phyloP scores from a whole-genome alignment of 139 green algal genomes.

The Yamagishiella unicocca region DNA sequence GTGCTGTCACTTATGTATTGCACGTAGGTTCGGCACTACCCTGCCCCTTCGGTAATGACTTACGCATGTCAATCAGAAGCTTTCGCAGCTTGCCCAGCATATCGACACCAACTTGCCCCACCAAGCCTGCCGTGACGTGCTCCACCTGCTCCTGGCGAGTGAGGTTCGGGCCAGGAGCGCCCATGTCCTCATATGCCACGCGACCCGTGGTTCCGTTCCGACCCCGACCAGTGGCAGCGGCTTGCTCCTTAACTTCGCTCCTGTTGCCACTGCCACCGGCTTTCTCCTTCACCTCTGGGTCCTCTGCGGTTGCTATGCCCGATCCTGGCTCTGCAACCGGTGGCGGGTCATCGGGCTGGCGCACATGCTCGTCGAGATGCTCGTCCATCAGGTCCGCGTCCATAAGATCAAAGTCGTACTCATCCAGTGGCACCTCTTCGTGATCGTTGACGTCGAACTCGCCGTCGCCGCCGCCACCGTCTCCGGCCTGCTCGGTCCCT shows the following conservation, averaged over 20 bases:
- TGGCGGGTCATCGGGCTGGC: background rate
- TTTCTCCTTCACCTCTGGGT: background rate
- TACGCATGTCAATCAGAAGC: constrained; percentile 41
- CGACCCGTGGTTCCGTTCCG: background rate
- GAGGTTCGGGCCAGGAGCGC: background rate
- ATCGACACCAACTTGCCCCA: background rate
- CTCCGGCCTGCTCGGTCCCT: background rate
- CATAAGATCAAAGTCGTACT: constrained; percentile 28
- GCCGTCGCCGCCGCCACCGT: background rate
- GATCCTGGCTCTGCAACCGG: background rate
- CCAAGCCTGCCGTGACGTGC: constrained; percentile 34
- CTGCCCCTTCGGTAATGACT: background rate
- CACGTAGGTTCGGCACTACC: too few relatives aligned
- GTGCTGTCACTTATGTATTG: too few relatives aligned
- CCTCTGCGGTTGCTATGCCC: background rate
- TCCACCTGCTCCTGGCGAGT: background rate
- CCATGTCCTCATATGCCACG: constrained; percentile 31
- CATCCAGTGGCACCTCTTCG: background rate
- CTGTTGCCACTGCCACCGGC: background rate
- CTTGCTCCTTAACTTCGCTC: background rate
- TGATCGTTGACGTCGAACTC: constrained; percentile 2
- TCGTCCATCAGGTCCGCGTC: constrained; percentile 20
- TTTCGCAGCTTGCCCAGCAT: constrained; percentile 34
- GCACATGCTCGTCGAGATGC: constrained; percentile 25
- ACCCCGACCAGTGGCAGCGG: background rate